Evolutionary conservation across 164 flowering plant species (phyloP).

Genomic region (Berberis thunbergii): DNA sequence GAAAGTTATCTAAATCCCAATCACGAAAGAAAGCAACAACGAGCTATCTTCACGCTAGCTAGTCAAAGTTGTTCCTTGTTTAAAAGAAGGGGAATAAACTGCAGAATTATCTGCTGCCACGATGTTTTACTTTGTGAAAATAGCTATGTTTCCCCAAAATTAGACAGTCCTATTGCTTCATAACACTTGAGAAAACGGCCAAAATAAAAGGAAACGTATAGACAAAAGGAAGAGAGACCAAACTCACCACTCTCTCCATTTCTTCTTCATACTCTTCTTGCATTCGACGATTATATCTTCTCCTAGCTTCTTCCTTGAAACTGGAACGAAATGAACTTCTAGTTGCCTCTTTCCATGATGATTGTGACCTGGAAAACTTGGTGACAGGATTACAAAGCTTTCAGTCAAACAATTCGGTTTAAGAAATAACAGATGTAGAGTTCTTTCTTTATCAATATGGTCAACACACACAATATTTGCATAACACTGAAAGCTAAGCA

Average conservation of each 20-base stretch:
- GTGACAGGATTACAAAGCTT: not conserved
- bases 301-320: slow-evolving; percentile 86
- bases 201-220: not conserved
- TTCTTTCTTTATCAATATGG: no score
- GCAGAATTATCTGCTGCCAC: no score
- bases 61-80: no score
- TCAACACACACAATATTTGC: no score
- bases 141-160: not conserved
- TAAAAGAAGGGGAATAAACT: no score
- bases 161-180: not conserved
- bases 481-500: no score
- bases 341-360: slow-evolving; percentile 39
- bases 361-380: slow-evolving; percentile 48
- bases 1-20: no score
- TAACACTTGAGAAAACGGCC: not conserved
- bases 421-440: not conserved
- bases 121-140: no score
- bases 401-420: slow-evolving; percentile 8
- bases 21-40: no score
- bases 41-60: no score
- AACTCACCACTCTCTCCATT: slow-evolving; percentile 95
- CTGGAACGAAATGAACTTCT: slow-evolving; percentile 50
- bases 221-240: not conserved
- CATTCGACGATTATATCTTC: slow-evolving; percentile 69
- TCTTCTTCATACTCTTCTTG: slow-evolving; percentile 95